phyloP scores from a whole-genome alignment of 2,329 filamentous ascomycete species.

The Penicillium sp. region DNA sequence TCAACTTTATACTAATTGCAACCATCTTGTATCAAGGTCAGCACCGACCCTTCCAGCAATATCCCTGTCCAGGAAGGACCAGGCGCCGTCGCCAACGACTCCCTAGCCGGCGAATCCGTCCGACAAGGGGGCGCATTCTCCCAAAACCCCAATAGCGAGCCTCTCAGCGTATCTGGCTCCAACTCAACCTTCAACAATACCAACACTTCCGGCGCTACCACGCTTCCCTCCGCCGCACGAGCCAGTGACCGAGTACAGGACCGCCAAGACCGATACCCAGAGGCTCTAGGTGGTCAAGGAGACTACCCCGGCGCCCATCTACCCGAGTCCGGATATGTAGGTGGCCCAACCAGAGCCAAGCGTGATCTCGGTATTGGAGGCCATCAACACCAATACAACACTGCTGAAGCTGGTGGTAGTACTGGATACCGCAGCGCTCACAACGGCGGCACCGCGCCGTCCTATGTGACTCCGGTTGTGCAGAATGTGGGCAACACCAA shows the following conservation, averaged over 20 bases:
- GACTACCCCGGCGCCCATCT: conserved; percentile 35
- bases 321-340: conserved; percentile 30
- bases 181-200: conserved; percentile 55
- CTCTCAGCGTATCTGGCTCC: conserved; percentile 47
- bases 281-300: conserved; percentile 36
- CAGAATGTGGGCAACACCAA: conserved; percentile 25
- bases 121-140: conserved; percentile 57
- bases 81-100: conserved; percentile 63
- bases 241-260: conserved; percentile 45
- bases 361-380: conserved; percentile 23
- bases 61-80: conserved; percentile 58
- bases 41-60: conserved; percentile 45
- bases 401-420: conserved; percentile 19
- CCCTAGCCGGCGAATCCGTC: conserved; percentile 71
- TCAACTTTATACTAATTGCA: not conserved
- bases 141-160: conserved; percentile 54
- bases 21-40: conserved; percentile 24
- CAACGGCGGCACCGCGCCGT: conserved; percentile 32
- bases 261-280: conserved; percentile 41
- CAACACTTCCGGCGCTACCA: conserved; percentile 51
- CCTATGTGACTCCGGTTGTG: conserved; percentile 35
- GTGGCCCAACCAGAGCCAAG: conserved; percentile 32
- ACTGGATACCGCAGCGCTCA: conserved; percentile 25
- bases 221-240: conserved; percentile 46
- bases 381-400: conserved; percentile 20